phyloP scores from a whole-genome alignment of 139 green algal species.

The Ulvella scutata region DNA sequence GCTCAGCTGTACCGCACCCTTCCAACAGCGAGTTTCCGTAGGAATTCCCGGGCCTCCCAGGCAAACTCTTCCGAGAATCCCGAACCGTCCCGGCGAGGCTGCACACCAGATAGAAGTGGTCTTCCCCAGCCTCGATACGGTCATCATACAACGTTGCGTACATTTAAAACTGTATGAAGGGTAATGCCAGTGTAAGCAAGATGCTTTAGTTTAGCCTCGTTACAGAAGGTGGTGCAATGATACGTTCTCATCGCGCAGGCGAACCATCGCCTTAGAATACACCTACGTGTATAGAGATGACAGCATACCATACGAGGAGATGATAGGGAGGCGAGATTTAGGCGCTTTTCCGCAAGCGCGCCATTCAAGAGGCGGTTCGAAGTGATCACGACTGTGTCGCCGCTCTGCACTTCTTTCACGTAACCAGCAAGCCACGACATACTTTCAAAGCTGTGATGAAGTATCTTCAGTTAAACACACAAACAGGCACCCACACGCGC shows the following conservation, averaged over 20 bases:
- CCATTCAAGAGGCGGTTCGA: slow-evolving; percentile 4
- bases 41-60: slow-evolving; percentile 76
- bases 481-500: too few relatives aligned
- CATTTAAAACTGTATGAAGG: too few relatives aligned
- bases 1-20: slow-evolving; percentile 48
- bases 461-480: background rate
- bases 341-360: slow-evolving; percentile 73
- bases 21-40: slow-evolving; percentile 76
- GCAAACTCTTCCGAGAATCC: slow-evolving; percentile 86
- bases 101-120: slow-evolving; percentile 4
- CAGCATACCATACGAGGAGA: slow-evolving; percentile 30
- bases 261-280: too few relatives aligned
- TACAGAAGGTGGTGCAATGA: too few relatives aligned
- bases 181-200: too few relatives aligned
- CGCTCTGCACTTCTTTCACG: slow-evolving; percentile 74
- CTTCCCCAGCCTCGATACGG: too few relatives aligned
- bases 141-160: too few relatives aligned
- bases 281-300: too few relatives aligned
- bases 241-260: too few relatives aligned
- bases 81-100: slow-evolving; percentile 79
- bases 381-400: slow-evolving; percentile 74
- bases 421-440: slow-evolving; percentile 46
- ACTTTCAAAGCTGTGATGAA: background rate
- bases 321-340: slow-evolving; percentile 78
- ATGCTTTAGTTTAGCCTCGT: too few relatives aligned